Evolutionary conservation across 768 basidiomycete genomes (phyloP).

Genomic region (Mycena latifolia): DNA sequence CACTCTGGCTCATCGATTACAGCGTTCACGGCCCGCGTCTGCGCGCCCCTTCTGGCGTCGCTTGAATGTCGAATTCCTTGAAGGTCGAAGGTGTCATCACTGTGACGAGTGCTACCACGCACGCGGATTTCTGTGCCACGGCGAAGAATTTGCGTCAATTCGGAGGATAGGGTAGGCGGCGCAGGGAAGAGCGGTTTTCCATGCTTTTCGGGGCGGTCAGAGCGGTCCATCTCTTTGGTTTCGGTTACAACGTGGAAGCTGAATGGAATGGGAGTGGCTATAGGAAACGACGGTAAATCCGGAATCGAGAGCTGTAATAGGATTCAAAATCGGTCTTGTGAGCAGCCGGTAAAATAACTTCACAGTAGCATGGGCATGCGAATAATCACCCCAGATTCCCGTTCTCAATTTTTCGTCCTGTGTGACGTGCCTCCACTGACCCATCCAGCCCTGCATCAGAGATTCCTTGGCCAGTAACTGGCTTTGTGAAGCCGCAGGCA

Average conservation of each 20-base stretch:
- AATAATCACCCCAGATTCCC: conserved; percentile 16
- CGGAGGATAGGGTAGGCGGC: not conserved
- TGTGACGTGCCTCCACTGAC: not conserved
- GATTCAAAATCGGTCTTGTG: not conserved
- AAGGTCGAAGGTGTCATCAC: conserved; percentile 1
- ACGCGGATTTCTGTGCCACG: not conserved
- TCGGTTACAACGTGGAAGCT: conserved; percentile 16
- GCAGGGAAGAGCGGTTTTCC: conserved; percentile 24
- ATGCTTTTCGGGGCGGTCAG: conserved; percentile 16
- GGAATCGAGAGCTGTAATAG: conserved; percentile 8
- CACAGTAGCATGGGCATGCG: not conserved
- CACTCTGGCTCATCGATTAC: conserved; percentile 10
- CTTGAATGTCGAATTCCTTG: not conserved
- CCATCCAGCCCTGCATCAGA: conserved; percentile 3
- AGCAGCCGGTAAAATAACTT: not conserved
- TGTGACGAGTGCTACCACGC: not conserved
- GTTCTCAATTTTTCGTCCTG: conserved; percentile 3
- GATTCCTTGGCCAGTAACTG: conserved; percentile 15
- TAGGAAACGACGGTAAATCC: conserved; percentile 12
- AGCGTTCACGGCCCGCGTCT: not conserved
- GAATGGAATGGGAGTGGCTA: conserved; percentile 21
- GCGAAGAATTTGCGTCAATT: not conserved
- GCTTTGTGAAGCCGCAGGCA: conserved; percentile 9
- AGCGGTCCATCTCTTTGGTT: conserved; percentile 1
- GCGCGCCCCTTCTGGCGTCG: not conserved